Percentiles rank a stretch among this genome's conserved stretches.
These are phyloP conservation scores for Trametes pubescens DNA, from an alignment of 1,284 basidiomycete genomes.

Conservation along the genomic window DNA sequence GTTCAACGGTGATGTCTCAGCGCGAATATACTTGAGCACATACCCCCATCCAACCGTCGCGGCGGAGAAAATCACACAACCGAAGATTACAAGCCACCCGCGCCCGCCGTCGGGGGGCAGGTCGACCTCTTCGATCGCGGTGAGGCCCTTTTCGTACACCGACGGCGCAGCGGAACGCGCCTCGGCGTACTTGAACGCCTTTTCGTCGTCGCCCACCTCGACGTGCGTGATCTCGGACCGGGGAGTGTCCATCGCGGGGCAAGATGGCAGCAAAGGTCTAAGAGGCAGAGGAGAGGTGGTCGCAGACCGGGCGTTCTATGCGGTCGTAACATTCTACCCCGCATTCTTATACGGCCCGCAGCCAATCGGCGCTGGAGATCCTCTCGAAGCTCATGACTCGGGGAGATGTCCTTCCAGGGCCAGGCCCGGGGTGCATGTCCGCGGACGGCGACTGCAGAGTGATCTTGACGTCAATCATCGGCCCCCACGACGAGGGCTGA, in stretches of 20 bases:
- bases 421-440: constrained; percentile 16
- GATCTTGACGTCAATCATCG: constrained; percentile 36
- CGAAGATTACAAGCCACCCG: constrained; percentile 36
- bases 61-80: constrained; percentile 35
- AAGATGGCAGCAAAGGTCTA: constrained; percentile 3
- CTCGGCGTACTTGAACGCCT: constrained; percentile 27
- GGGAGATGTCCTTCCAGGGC: constrained; percentile 11
- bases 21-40: constrained; percentile 21
- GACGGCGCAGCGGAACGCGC: constrained; percentile 30
- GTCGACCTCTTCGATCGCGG: constrained; percentile 25
- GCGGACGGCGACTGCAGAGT: constrained; percentile 16
- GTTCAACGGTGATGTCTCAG: constrained; percentile 19
- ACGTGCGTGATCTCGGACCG: constrained; percentile 35
- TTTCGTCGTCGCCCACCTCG: constrained; percentile 29
- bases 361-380: constrained; percentile 18
- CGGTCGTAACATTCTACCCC: neutral
- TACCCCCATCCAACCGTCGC: constrained; percentile 36
- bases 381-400: constrained; percentile 24
- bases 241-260: constrained; percentile 34
- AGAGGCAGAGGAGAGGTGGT: constrained; percentile 4
- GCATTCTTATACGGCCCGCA: constrained; percentile 21
- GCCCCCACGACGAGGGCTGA: constrained; percentile 10
- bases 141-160: constrained; percentile 27
- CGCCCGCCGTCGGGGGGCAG: constrained; percentile 36
- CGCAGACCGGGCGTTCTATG: constrained; percentile 11